phyloP scores from a whole-genome alignment of 1,284 basidiomycete species.

The Ceratobasidium sp. region DNA sequence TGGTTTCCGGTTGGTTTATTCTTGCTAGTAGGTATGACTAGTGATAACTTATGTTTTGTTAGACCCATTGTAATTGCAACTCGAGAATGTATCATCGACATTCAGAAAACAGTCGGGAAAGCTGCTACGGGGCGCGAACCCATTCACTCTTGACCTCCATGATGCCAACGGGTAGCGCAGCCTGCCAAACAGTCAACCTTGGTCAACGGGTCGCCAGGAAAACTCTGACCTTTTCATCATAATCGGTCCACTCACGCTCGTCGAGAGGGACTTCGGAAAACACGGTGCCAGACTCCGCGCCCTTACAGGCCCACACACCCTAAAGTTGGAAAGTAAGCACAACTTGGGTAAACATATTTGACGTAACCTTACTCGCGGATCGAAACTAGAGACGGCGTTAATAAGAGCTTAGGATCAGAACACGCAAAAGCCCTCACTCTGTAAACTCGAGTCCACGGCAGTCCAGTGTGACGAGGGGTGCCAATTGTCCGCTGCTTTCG shows the following conservation, averaged over 20 bases:
- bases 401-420: background rate
- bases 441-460: slow-evolving; percentile 82
- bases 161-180: slow-evolving; percentile 70
- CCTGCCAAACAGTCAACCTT: slow-evolving; percentile 56
- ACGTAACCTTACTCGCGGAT: slow-evolving; percentile 30
- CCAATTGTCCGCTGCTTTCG: slow-evolving; percentile 66
- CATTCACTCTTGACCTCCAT: slow-evolving; percentile 71
- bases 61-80: background rate
- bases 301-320: slow-evolving; percentile 78
- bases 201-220: slow-evolving; percentile 1
- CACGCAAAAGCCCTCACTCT: slow-evolving; percentile 9
- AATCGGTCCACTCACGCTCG: slow-evolving; percentile 79
- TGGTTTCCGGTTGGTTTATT: background rate
- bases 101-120: background rate
- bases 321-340: slow-evolving; percentile 50
- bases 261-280: slow-evolving; percentile 73
- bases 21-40: background rate
- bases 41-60: slow-evolving; percentile 9
- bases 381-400: slow-evolving; percentile 19
- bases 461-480: slow-evolving; percentile 72
- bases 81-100: background rate
- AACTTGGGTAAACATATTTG: background rate
- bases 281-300: slow-evolving; percentile 62
- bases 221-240: slow-evolving; percentile 76
- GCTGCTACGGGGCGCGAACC: slow-evolving; percentile 65